Evolutionary conservation across 83 land plant species (phyloP), one percentile per base, ranked within the genome.

Genomic region (Thuja plicata): DNA sequence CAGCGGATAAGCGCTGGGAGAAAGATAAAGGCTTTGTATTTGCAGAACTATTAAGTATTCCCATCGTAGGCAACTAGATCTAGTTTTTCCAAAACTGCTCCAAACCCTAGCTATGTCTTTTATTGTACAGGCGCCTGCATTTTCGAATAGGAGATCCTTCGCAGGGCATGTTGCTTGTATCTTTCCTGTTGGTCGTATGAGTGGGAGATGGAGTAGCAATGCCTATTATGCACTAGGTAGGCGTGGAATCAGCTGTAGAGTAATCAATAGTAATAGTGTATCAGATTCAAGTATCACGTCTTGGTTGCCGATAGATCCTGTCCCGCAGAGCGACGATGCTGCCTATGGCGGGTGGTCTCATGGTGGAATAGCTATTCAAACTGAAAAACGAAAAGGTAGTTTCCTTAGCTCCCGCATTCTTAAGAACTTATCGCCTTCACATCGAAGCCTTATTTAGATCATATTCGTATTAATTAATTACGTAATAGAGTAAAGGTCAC

Each of bases 341-440:
- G 84, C 50, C 46, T 43, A 80, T 80, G 84, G 50, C 84, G 84
- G 50, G 17, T 80, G 84, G 84, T 80, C 84, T 8, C 48, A 80
- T 1, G 50, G 30, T 9, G 84, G 46, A 80, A 43, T 16, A 0
- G 10, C n/a, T 41, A 21, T 80, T 45, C 30, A 41, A 27, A 41
- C 19, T 41, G 84, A 80, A 43, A 80, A 80, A 27, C 24, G 4
- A 80, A 41, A 80, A 80, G 84, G 84, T 80, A 41, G 30, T 43
- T 41, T 24, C 48, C 8, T 41, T 80, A 80, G 27, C 84, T 41
- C 9, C 11, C 30, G n/a, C 73, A 66, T 66, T 66, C 30, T 5
- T 66, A 66, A 21, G 70, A 21, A 16, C 70, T 21, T 5, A 60
- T 60, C 5, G 24, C n/a, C 70, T 21, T 21, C 8, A 60, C 27